Conservation (phyloP, 768 basidiomycete species). For the Leccinum boreale region DNA sequence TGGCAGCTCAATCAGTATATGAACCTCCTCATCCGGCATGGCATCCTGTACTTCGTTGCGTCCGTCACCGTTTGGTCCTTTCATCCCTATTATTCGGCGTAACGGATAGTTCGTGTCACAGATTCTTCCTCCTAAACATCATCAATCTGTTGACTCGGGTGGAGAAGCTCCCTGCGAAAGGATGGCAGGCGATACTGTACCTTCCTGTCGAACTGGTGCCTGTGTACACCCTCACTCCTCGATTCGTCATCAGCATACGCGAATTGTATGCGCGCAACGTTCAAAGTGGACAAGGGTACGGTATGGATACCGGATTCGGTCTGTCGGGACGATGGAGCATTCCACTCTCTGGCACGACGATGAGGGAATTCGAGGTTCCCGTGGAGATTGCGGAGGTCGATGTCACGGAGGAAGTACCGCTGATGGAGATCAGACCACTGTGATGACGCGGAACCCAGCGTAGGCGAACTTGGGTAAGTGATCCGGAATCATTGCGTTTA, state of each 20-base stretch:
- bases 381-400: too few species aligned
- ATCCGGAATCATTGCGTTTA: too few species aligned
- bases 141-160: neutral
- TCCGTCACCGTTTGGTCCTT: neutral
- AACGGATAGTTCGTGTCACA: too few species aligned
- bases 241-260: neutral
- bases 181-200: neutral
- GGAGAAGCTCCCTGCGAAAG: neutral
- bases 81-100: too few species aligned
- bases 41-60: neutral
- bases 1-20: neutral
- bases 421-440: too few species aligned
- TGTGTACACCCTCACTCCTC: neutral
- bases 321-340: too few species aligned
- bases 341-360: too few species aligned
- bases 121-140: neutral
- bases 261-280: neutral
- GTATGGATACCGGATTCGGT: neutral
- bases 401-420: too few species aligned
- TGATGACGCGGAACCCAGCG: too few species aligned
- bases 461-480: too few species aligned
- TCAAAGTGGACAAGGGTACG: conserved; percentile 3
- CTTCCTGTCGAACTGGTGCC: neutral
- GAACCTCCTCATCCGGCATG: neutral
- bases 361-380: too few species aligned